Evolutionary conservation across 768 basidiomycete genomes (phyloP).

Genomic region (Boletales sp.): DNA sequence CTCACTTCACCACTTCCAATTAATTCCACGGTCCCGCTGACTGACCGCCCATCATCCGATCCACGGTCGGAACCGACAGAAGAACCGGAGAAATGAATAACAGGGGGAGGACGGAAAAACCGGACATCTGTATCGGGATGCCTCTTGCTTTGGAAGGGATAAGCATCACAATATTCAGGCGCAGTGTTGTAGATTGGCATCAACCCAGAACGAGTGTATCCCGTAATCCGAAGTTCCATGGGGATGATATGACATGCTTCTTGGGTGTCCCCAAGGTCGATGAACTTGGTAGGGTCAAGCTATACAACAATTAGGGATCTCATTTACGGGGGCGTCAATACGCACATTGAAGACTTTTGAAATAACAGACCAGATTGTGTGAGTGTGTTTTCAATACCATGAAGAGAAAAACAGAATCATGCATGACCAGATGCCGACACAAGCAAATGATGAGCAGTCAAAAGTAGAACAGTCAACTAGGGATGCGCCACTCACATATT

Average conservation of each 20-base stretch:
- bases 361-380: not conserved
- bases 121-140: constrained; percentile 7
- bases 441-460: not conserved
- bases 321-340: not conserved
- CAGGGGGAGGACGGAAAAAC: constrained; percentile 37
- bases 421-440: not conserved
- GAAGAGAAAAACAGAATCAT: too few relatives aligned
- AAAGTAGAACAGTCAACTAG: not conserved
- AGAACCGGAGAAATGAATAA: constrained; percentile 49
- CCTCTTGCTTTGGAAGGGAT: constrained; percentile 8
- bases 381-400: not conserved
- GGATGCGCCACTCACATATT: constrained; percentile 37
- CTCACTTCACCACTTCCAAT: constrained; percentile 47
- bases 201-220: constrained; percentile 32
- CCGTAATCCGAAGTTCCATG: constrained; percentile 40
- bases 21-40: constrained; percentile 46
- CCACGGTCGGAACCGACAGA: constrained; percentile 37
- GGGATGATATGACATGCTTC: constrained; percentile 56
- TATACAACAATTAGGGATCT: not conserved
- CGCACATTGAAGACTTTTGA: constrained; percentile 25
- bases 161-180: constrained; percentile 7
- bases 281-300: constrained; percentile 30
- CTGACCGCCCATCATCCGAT: constrained; percentile 28
- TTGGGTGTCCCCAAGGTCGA: constrained; percentile 22
- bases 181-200: constrained; percentile 15